phyloP scores from a whole-genome alignment of 768 basidiomycete genomes.

The Rhodotorula diobovata region DNA sequence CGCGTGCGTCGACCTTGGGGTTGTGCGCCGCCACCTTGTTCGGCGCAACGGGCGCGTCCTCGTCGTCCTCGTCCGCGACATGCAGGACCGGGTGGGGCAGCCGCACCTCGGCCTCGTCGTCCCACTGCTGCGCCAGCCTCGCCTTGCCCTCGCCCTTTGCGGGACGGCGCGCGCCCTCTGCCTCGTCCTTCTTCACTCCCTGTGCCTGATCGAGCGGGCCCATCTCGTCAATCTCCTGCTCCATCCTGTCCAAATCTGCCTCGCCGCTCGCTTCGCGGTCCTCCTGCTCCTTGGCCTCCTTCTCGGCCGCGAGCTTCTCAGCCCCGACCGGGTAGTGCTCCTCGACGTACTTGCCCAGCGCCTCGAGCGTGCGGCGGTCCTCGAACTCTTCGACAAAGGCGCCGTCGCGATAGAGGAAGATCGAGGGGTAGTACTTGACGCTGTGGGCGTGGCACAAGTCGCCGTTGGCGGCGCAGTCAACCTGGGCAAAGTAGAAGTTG shows the following conservation, averaged over 20 bases:
- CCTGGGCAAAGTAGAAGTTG: constrained; percentile 42
- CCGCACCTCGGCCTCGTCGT: background rate
- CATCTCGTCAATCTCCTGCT: constrained; percentile 1
- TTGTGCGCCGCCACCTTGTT: no score
- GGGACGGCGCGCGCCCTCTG: background rate
- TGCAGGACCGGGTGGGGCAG: background rate
- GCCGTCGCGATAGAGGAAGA: constrained; percentile 39
- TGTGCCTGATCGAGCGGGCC: background rate
- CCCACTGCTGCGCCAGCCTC: constrained; percentile 8
- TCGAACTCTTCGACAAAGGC: constrained; percentile 25
- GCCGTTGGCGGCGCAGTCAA: constrained; percentile 42
- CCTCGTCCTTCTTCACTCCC: background rate
- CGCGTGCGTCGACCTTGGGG: background rate
- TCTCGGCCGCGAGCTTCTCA: background rate
- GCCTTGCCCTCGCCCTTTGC: constrained; percentile 19
- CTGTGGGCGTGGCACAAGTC: constrained; percentile 39
- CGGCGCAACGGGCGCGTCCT: background rate
- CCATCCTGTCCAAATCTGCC: background rate
- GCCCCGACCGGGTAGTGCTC: constrained; percentile 15
- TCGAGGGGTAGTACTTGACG: constrained; percentile 42
- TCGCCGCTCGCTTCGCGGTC: background rate
- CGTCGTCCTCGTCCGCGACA: constrained; percentile 6
- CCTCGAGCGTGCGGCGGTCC: constrained; percentile 23
- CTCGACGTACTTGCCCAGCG: constrained; percentile 33
- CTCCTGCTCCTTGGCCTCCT: constrained; percentile 6